Evolutionary conservation across 148 eudicot species (phyloP), one percentile per base, ranked within the genome.

Genomic region (Persicaria tinctoria): DNA sequence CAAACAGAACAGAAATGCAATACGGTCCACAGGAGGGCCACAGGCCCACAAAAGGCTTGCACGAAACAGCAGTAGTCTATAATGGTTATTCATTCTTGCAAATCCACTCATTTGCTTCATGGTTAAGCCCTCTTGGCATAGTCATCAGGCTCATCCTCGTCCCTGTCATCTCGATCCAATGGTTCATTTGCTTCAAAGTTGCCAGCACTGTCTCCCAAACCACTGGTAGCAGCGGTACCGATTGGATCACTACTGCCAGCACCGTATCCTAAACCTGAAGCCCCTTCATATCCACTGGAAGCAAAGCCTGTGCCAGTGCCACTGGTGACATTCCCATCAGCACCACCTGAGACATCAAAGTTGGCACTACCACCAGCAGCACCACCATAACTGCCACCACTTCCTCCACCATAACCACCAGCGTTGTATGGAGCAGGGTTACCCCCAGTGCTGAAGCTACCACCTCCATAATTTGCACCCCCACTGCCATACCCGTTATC

Each of bases 101-200:
- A 57, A 57, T 6, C 18, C 63, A 18, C 11, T 6, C 62, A 8
- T 57, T 57, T 12, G 18, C 18, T 62, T 62, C 68, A 73, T 32
- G 38, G 49, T 83, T 75, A 83, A 7, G 76, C 83, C 79, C 80
- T 78, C 74, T 83, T 80, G 18, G 84, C 81, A 66, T 62, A 84
- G 74, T 77, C 82, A 74, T 77, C 83, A 46, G 81, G 68, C 73
- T 76, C 78, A 74, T 76, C 74, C 56, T 80, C 84, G 70, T 79
- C 81, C 18, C 76, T 84, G n/a, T 63, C 50, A 45, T 82, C 79
- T 38, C 83, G 90, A 64, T 80, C 93, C 8, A 69, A 45, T 1
- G 82, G 70, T 13, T 68, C 85, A 48, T 59, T 82, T 5, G 83
- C 64, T 23, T 74, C 81, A 45, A 23, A 74, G 54, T 79, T 81